These are phyloP conservation scores for Nemophila menziesii DNA, from an alignment of 257 asterid genomes.

Conservation along the genomic window DNA sequence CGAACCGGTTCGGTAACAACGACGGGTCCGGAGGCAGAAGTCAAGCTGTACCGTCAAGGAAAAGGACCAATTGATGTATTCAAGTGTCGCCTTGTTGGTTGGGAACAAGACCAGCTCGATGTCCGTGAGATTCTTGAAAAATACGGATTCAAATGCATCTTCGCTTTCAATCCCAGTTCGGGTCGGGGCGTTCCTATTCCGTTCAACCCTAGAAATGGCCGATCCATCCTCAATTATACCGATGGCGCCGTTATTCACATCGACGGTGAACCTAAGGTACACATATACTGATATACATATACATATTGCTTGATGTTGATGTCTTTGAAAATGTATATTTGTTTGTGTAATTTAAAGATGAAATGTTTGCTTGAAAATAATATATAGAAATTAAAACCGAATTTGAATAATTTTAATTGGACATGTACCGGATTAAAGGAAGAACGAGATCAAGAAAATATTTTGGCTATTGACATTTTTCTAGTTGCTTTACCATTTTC, in stretches of 20 bases:
- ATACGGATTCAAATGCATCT: conserved; percentile 51
- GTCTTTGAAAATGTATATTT: neutral
- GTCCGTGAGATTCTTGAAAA: conserved; percentile 60
- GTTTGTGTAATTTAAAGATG: neutral
- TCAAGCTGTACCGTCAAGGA: conserved; percentile 54
- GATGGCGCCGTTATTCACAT: conserved; percentile 51
- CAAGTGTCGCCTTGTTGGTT: conserved; percentile 43
- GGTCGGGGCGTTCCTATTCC: conserved; percentile 73
- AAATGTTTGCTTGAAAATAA: too few species aligned
- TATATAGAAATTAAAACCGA: too few species aligned
- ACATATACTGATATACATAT: too few species aligned
- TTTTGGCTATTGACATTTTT: too few species aligned
- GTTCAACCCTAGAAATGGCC: conserved; percentile 60
- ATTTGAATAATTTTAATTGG: too few species aligned
- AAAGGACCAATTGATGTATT: conserved; percentile 71
- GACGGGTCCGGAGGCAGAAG: conserved; percentile 62
- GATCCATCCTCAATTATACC: conserved; percentile 52
- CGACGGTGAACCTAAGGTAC: conserved; percentile 86
- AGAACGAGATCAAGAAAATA: too few species aligned
- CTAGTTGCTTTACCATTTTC: neutral
- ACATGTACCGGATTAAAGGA: too few species aligned
- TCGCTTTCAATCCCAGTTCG: conserved; percentile 48
- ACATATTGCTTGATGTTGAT: neutral
- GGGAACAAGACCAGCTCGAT: conserved; percentile 85
- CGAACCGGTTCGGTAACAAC: conserved; percentile 38